A percentile compares a stretch with the other conserved stretches of the same genome.
Evolutionary conservation across 208 protist species (phyloP).

Genomic region (Lotmaria passim): DNA sequence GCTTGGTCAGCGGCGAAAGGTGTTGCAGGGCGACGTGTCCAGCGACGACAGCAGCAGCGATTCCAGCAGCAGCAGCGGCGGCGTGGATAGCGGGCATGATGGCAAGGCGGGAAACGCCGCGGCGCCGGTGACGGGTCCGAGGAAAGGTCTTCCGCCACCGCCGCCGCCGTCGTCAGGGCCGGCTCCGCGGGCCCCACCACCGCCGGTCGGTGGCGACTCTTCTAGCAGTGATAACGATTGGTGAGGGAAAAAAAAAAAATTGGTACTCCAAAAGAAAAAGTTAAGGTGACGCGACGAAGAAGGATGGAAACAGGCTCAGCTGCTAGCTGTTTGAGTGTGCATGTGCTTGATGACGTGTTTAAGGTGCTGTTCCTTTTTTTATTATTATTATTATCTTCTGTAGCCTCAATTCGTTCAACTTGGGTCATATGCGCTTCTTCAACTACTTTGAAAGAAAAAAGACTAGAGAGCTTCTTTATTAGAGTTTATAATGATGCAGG

Average conservation of each 20-base stretch:
- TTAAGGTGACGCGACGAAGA: no score
- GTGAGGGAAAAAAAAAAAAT: neutral
- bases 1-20: conserved; percentile 17
- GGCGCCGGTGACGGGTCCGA: neutral
- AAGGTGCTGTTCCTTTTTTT: no score
- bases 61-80: neutral
- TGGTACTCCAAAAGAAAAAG: neutral
- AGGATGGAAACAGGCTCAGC: no score
- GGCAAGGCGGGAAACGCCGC: neutral
- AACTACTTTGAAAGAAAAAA: no score
- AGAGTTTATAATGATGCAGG: no score
- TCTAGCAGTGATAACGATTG: conserved; percentile 20
- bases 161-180: neutral
- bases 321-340: no score
- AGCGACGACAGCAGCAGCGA: conserved; percentile 17
- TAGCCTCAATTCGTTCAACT: no score
- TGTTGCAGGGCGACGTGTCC: conserved; percentile 12
- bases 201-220: conserved; percentile 4
- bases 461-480: no score
- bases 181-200: conserved; percentile 9
- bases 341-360: no score
- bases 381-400: no score
- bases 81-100: neutral
- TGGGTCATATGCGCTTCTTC: no score
- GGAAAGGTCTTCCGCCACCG: no score